A percentile compares a stretch with the other conserved stretches of the same genome.
Evolutionary conservation across 169 alveolate species (phyloP).

Genomic region (Amoebophrya sp.): DNA sequence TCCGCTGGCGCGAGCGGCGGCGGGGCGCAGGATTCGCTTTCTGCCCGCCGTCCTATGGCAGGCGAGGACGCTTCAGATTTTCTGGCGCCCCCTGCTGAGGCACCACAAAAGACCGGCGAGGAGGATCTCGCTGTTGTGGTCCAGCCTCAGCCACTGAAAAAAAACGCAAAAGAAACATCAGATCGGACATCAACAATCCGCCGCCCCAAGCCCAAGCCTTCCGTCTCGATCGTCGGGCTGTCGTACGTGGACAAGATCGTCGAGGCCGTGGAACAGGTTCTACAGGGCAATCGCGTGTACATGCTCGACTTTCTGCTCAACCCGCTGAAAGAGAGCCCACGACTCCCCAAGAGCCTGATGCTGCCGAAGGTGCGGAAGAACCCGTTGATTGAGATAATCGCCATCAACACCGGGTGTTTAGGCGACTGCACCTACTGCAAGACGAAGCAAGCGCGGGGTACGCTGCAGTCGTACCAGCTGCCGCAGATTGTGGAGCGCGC

Average conservation of each 20-base stretch:
- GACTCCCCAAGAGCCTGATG: not conserved
- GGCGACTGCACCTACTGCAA: constrained; percentile 97
- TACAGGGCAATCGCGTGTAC: not conserved
- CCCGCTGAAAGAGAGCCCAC: not conserved
- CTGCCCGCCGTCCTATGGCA: too few relatives aligned
- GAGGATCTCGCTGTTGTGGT: too few relatives aligned
- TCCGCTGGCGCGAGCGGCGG: too few relatives aligned
- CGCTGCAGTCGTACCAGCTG: constrained; percentile 75
- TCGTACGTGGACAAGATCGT: not conserved
- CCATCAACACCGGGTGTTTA: constrained; percentile 89
- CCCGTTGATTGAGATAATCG: constrained; percentile 35
- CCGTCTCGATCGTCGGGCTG: constrained; percentile 21
- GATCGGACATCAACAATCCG: too few relatives aligned
- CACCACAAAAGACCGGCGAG: too few relatives aligned
- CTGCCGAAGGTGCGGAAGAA: constrained; percentile 92
- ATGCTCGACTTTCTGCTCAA: not conserved
- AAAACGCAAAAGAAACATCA: too few relatives aligned
- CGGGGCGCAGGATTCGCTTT: too few relatives aligned
- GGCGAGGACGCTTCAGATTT: too few relatives aligned
- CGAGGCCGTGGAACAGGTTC: not conserved
- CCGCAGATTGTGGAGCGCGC: constrained; percentile 76
- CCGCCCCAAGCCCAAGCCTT: not conserved
- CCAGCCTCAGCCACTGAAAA: too few relatives aligned
- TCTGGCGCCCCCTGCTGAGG: too few relatives aligned
- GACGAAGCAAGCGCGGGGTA: constrained; percentile 90